Evolutionary conservation across 768 basidiomycete species (phyloP).

Genomic region (Collybiopsis luxurians): DNA sequence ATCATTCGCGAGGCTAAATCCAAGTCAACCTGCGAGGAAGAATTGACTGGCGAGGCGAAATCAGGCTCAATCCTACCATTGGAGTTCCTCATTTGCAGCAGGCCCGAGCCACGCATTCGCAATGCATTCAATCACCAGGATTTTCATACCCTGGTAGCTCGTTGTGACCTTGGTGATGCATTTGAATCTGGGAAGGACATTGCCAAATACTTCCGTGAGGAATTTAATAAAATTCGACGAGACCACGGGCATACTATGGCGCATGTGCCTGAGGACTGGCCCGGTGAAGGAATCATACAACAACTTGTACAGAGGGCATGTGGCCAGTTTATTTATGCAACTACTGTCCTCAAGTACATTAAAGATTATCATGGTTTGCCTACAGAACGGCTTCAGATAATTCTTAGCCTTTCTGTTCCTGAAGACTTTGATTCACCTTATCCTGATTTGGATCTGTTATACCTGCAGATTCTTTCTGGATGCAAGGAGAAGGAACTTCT

Average conservation of each 20-base stretch:
- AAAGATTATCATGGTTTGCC: background rate
- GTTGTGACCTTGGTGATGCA: background rate
- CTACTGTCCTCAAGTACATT: background rate
- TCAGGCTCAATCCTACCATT: slow-evolving; percentile 16
- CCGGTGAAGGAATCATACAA: background rate
- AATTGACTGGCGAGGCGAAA: too few species aligned
- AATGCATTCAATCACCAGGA: slow-evolving; percentile 11
- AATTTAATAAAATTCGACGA: background rate
- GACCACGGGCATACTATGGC: background rate
- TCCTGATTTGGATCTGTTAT: slow-evolving; percentile 12
- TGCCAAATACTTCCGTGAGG: background rate
- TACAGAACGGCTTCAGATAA: background rate
- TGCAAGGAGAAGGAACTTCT: background rate
- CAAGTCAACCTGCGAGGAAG: too few species aligned
- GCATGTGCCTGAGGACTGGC: background rate
- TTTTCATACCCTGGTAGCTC: background rate
- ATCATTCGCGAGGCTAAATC: slow-evolving; percentile 23
- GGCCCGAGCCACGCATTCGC: slow-evolving; percentile 26
- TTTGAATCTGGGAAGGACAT: background rate
- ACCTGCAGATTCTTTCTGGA: slow-evolving; percentile 8
- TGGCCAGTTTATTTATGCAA: slow-evolving; percentile 4
- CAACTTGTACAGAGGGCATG: background rate
- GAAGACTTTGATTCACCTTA: background rate
- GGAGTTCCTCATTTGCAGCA: slow-evolving; percentile 29
- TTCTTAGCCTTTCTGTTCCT: background rate